Evolutionary conservation across 495 filamentous ascomycete species (phyloP), one percentile per base, ranked within the genome.

Genomic region (Letharia lupina): DNA sequence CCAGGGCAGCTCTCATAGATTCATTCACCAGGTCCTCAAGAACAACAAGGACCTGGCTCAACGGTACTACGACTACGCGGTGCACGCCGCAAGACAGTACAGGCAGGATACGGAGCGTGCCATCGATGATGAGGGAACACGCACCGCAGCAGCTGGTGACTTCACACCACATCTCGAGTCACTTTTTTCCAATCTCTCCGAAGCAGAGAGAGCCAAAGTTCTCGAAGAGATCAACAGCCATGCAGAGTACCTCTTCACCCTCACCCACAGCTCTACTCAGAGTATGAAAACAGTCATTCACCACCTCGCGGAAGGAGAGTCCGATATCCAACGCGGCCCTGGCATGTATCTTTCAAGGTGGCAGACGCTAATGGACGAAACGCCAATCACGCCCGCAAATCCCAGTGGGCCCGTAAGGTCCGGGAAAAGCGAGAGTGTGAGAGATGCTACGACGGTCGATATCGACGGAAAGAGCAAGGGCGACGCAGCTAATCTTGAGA

Each of bases 321-420:
- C 65, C 76, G 54, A 66, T 35, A 67, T 57, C 23, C 48, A 16
- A 20, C 74, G 76, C 13, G 86, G 86, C 1, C 87, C 87, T 13
- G 87, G 87, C 0, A 82, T 84, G 60, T 90, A 83, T 69, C 78
- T 89, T 50, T 76, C 79, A 0, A 78, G 82, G 48, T 90, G 87
- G 87, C 83, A 89, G 71, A 69, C 79, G 23, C 75, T 88, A 11
- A 76, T 90, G 35, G 83, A 90, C 69, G 71, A 75, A 10, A 86
- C 86, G 0, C 63, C 77, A 20, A 80, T 90, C 28, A 86, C 83
- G 12, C 87, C 87, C 9, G 78, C 73, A 2, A 70, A 69, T 15
- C 72, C 74, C 0, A 70, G 70, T 20, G 83, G 82, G 0, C 69
- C 70, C 16, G 69, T 83, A 1, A 73, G 85, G n/a, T 73, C 63